Base-by-base conservation (phyloP, 177 flowering plant species). In the Vitis hybrid region DNA sequence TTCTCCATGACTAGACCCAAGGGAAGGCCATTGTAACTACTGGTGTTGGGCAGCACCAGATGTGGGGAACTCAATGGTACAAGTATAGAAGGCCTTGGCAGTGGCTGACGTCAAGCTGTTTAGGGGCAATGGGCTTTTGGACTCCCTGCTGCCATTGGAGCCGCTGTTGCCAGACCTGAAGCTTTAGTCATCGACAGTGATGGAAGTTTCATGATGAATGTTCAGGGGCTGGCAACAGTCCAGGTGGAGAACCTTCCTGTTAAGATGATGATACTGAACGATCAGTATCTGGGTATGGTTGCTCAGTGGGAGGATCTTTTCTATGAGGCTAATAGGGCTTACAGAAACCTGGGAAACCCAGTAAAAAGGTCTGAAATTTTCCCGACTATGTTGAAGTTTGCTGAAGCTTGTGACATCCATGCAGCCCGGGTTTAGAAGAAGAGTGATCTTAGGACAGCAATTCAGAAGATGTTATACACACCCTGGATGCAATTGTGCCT, bases 51-150 rank as follows among this genome's bases (percentile, higher is more conserved):
- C 96, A 91, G 72, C 97, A 92, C 72, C 97, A 92, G 72, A 92
- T 91, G 97, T 92, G 96, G 97, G 88, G 93, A 71, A 94, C 96
- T 6, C 97, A 91, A 65, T 87, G 74, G 70, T 92, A 88, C 80
- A 87, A 84, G 77, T 88, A 85, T 56, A 84, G 72, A 60, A 83
- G 74, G 57, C 92, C 94, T 26, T 82, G 91, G 1, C 96, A 92
- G 34, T 92, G 96, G 94, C 68, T 89, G 79, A 87, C 96, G 1
- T 91, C 96, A 0, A 88, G 91, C 48, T 94, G 97, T 8, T 73
- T 91, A 54, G 97, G 97, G 7, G 94, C 97, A 1, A 89, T 92
- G 97, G 96, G 97, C 19, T 92, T 92, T 92, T 78, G 97, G 94
- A 19, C 77, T 92, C 72, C 97, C 96, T 23, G 96, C 97, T 21